Conservation (phyloP, 108 stramenopile species). For the Nannochloropsis granulata region DNA sequence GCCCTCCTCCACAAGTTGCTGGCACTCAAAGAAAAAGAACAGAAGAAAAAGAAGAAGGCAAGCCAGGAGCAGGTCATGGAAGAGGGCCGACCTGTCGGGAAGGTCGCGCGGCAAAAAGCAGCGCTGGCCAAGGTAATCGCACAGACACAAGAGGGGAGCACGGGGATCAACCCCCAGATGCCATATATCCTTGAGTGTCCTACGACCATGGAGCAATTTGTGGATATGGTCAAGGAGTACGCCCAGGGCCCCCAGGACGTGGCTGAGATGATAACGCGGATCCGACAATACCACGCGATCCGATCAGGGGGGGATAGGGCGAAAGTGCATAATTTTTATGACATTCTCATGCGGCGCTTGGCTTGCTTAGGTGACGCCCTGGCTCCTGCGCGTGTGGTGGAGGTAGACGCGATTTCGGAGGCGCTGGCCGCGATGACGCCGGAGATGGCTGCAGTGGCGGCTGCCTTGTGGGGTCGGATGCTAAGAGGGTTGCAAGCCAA, state of each 20-base stretch:
- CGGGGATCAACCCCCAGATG: conserved; percentile 45
- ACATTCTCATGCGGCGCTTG: conserved; percentile 71
- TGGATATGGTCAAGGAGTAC: conserved; percentile 61
- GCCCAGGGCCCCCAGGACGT: conserved; percentile 49
- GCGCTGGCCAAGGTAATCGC: conserved; percentile 63
- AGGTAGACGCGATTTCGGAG: conserved; percentile 51
- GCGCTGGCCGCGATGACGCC: conserved; percentile 59
- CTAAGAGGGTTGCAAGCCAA: conserved; percentile 65
- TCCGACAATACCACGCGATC: conserved; percentile 58
- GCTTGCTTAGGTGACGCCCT: conserved; percentile 21
- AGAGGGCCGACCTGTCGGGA: neutral
- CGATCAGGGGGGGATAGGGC: conserved; percentile 52
- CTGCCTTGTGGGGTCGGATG: conserved; percentile 59
- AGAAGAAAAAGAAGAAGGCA: neutral
- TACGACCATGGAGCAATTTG: conserved; percentile 62
- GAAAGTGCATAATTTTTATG: conserved; percentile 83
- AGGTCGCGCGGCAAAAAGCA: conserved; percentile 6
- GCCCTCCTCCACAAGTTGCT: conserved; percentile 60
- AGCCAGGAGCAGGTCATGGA: neutral
- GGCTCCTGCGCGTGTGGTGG: conserved; percentile 52
- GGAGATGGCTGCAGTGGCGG: conserved; percentile 63
- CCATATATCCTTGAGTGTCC: conserved; percentile 81
- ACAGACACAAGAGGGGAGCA: conserved; percentile 30
- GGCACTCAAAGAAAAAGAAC: neutral
- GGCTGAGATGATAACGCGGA: conserved; percentile 60